Percentiles rank a stretch among this genome's conserved stretches.
Conservation (phyloP, 306 rosid species). For the Lathyrus sativus region DNA sequence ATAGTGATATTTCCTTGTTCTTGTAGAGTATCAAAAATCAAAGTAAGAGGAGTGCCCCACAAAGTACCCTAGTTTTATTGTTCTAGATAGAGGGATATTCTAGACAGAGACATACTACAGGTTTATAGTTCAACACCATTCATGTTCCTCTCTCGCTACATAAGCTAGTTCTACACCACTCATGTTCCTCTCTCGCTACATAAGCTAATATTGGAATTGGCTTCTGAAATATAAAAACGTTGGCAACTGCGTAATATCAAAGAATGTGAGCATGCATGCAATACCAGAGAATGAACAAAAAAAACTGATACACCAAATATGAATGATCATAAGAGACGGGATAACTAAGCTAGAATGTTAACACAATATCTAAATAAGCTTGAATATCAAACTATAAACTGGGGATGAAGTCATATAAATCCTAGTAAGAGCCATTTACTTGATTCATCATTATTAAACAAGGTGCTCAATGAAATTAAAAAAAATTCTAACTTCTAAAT, state of each 20-base stretch:
- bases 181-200: neutral
- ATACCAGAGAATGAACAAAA: neutral
- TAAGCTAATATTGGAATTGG: neutral
- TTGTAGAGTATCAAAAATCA: neutral
- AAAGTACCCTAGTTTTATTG: neutral
- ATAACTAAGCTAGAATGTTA: conserved; percentile 1
- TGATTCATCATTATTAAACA: neutral
- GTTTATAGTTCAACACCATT: neutral
- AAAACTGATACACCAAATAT: neutral
- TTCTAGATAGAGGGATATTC: too few relatives aligned
- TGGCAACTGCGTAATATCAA: neutral
- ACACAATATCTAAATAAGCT: neutral
- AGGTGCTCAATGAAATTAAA: neutral
- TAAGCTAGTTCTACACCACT: neutral
- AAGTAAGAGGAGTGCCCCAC: neutral
- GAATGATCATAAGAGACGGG: neutral
- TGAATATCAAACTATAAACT: neutral
- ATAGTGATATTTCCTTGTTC: neutral
- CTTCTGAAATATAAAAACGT: neutral
- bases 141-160: neutral
- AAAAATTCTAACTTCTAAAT: neutral
- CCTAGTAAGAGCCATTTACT: neutral
- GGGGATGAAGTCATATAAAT: neutral
- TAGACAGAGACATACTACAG: neutral
- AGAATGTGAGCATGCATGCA: neutral